Evolutionary conservation across 345 rosid genomes (phyloP).

Genomic region (Populus euphratica): DNA sequence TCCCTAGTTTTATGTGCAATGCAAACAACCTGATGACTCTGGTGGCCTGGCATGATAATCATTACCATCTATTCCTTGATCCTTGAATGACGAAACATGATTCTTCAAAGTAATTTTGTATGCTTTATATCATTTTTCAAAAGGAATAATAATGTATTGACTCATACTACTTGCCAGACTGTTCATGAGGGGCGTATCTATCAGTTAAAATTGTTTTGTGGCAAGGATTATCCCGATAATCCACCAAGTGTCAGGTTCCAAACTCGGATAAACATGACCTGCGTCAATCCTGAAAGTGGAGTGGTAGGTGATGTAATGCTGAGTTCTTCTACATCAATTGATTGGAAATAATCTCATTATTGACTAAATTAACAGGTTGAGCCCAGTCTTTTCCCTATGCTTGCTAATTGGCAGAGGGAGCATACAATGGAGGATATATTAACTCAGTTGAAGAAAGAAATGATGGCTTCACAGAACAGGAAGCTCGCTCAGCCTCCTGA

Average conservation of each 20-base stretch:
- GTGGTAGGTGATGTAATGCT: conserved; percentile 39
- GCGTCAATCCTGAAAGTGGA: conserved; percentile 73
- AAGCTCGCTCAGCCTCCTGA: conserved; percentile 80
- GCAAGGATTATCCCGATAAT: conserved; percentile 63
- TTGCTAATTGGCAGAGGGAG: conserved; percentile 71
- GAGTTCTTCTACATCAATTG: not conserved
- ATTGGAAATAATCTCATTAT: conserved; percentile 14
- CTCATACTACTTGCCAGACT: conserved; percentile 44
- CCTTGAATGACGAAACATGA: not conserved
- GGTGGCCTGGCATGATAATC: not conserved
- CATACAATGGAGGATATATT: conserved; percentile 69
- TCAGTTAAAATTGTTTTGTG: conserved; percentile 77
- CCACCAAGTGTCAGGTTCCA: conserved; percentile 79
- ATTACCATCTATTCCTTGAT: not conserved
- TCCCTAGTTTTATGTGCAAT: not conserved
- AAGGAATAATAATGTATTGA: conserved; percentile 7
- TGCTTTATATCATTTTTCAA: conserved; percentile 4
- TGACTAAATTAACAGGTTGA: conserved; percentile 46
- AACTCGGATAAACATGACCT: conserved; percentile 68
- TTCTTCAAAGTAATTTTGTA: not conserved
- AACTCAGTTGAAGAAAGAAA: conserved; percentile 73
- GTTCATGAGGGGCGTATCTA: conserved; percentile 81
- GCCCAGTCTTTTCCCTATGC: conserved; percentile 66
- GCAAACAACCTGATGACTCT: not conserved
- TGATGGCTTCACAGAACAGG: conserved; percentile 72